Base-by-base conservation (phyloP, 2,329 filamentous ascomycete species). In the Dactylellina haptotyla region DNA sequence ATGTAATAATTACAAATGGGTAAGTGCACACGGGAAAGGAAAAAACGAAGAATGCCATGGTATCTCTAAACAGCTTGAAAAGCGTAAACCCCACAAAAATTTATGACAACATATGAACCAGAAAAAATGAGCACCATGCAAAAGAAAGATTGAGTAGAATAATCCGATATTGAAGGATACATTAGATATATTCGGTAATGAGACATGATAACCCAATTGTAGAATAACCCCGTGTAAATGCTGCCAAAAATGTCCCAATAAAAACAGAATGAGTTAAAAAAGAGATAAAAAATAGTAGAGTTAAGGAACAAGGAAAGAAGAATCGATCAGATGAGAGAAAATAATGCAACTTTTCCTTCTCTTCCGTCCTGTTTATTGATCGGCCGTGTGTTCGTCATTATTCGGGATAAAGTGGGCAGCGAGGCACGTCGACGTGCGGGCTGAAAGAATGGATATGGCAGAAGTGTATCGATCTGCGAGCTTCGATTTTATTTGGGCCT, bases 161-260 rank as follows among this genome's bases (percentile, higher is more conserved):
- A 37, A 59, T 30, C 43, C 45, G 26, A 48, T 41, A 30, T 48
- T 45, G 39, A 53, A 72, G 26, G 59, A 46, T 64, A 65, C 67
- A 72, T 72, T 72, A 65, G 56, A 57, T 57, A 53, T 51, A 41
- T 51, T 59, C n/a, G 51, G 32, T 71, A 71, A 63, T 63, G 51
- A 71, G 51, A 64, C 66, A 65, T 65, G 48, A 58, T 20, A 54
- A 65, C 67, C 67, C 59, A 48, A 65, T 72, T 72, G 67, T 65
- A 72, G 62, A n/a, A 66, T 66, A 72, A 72, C 67, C 67, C 67
- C 67, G 46, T 72, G 67, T 72, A 72, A 72, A 72, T 72, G 67
- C 67, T 65, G 59, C 67, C 67, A 64, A 65, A 53, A 56, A 71
- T 61, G 67, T 72, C 67, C 67, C 67, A 65, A 65, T n/a, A 30